These are phyloP conservation scores for Sanghuangporus sanghuang DNA, from an alignment of 1,284 basidiomycete genomes.

Conservation along the genomic window DNA sequence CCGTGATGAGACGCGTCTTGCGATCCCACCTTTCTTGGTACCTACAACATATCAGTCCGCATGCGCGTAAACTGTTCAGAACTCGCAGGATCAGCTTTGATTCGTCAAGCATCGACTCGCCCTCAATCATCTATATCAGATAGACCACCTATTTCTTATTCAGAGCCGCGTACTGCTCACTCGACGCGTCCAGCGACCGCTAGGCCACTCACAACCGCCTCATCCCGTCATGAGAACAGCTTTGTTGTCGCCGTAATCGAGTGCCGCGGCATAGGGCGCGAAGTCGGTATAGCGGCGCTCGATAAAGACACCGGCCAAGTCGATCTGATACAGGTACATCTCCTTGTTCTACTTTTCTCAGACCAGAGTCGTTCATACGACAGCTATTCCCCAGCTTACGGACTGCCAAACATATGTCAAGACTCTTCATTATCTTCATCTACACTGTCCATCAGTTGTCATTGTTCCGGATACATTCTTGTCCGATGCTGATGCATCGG, in stretches of 20 bases:
- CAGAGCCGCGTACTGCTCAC: slow-evolving; percentile 24
- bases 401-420: slow-evolving; percentile 85
- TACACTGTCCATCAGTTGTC: slow-evolving; percentile 67
- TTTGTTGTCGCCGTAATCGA: slow-evolving; percentile 68
- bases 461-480: slow-evolving; percentile 79
- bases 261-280: slow-evolving; percentile 69
- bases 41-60: too few relatives aligned
- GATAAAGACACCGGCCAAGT: slow-evolving; percentile 76
- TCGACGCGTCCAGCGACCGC: slow-evolving; percentile 26
- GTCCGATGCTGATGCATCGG: slow-evolving; percentile 42
- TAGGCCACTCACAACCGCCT: slow-evolving; percentile 58
- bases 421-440: slow-evolving; percentile 79
- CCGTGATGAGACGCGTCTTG: too few relatives aligned
- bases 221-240: slow-evolving; percentile 50
- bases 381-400: slow-evolving; percentile 47
- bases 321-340: slow-evolving; percentile 59
- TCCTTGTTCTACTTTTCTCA: neutral
- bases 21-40: too few relatives aligned
- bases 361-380: neutral
- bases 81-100: neutral
- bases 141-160: slow-evolving; percentile 27
- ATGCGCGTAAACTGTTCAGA: too few relatives aligned
- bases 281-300: slow-evolving; percentile 84
- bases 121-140: neutral
- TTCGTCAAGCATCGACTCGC: slow-evolving; percentile 8